Conservation (phyloP, 345 rosid genomes). For the Psidium guajava region DNA sequence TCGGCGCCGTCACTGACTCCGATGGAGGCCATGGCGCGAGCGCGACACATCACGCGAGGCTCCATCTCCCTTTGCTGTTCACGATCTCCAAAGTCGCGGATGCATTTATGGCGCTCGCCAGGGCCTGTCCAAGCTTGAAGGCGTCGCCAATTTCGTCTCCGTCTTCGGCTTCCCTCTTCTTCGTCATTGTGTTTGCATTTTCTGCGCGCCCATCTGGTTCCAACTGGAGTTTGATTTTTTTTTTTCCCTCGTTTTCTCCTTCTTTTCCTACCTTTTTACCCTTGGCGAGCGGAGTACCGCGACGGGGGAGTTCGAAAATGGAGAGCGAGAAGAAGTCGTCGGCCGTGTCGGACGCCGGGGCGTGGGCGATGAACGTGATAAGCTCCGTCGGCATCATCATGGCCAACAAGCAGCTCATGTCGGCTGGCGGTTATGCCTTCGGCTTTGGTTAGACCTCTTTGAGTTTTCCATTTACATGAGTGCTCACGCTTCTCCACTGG, state of each 20-base stretch:
- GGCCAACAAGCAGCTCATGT: slow-evolving; percentile 98
- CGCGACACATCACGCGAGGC: not conserved
- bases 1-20: not conserved
- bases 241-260: not conserved
- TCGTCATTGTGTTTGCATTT: not conserved
- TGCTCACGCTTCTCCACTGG: not conserved
- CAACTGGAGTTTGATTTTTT: not conserved
- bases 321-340: slow-evolving; percentile 50
- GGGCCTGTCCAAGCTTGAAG: not conserved
- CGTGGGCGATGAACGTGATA: slow-evolving; percentile 87
- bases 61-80: not conserved
- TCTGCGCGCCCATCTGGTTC: not conserved
- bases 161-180: not conserved
- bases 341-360: slow-evolving; percentile 77
- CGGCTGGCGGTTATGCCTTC: slow-evolving; percentile 64
- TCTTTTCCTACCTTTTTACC: not conserved
- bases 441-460: slow-evolving; percentile 49
- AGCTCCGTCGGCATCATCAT: slow-evolving; percentile 94
- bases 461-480: not conserved
- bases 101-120: not conserved
- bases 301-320: not conserved
- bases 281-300: not conserved
- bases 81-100: not conserved
- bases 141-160: not conserved
- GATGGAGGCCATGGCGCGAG: not conserved